Base-by-base conservation (phyloP, 768 basidiomycete species). In the Cyclocybe aegerita region DNA sequence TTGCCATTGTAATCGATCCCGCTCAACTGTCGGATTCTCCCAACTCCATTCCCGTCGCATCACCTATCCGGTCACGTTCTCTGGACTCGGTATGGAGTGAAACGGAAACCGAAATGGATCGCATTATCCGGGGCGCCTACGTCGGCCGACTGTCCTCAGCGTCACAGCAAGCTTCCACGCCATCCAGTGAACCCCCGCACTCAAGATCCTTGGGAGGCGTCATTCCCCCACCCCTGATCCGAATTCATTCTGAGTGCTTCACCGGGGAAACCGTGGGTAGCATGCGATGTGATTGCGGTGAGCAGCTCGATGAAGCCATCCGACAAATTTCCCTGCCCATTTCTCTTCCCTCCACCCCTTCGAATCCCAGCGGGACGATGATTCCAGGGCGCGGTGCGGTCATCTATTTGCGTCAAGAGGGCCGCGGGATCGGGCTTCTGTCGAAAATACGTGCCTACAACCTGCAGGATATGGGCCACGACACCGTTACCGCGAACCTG, bases 211-310 rank as follows among this genome's bases (percentile, higher is more conserved):
- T 38, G 56, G 32, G 52, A 50, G 47, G 74, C 49, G 59, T 63
- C 38, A 64, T 86, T 33, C 88, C 88, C 1, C 70, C 86, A 0
- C 93, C 97, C 0, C 81, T 98, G 45, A 85, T 99, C 39, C 86
- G 97, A 35, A 93, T 99, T 44, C 97, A 99, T 69, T 97, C 93
- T 29, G 97, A 99, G 67, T 99, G 97, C 67, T 98, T 93, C 71
- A 99, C 97, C 0, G 97, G 97, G 29, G 97, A 98, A 69, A 98
- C 95, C 7, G 83, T 98, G 51, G 97, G 97, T 23, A 86, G 93
- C 76, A 94, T 97, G 90, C 88, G 97, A 31, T 99, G 97, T 65
- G 97, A 99, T 67, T 99, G 97, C 63, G 97, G 97, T 10, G 95
- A 98, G 69, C 97, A 99, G 67, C 79, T 99, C 4, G 95, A 98